Evolutionary conservation across 176 grass and related monocot genomes (phyloP).

Genomic region (Otatea glauca): DNA sequence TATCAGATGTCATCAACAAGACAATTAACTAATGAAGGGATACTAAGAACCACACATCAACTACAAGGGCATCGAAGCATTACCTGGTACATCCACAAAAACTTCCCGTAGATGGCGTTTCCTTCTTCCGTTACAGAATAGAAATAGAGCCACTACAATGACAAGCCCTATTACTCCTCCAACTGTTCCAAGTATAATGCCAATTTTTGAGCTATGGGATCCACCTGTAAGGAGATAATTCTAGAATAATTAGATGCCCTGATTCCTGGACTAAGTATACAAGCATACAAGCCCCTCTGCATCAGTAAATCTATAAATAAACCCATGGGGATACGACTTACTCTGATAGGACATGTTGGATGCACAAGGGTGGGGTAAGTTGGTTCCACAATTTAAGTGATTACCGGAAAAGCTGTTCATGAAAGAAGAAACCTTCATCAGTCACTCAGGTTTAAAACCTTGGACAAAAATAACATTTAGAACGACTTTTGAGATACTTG

Average conservation of each 20-base stretch:
- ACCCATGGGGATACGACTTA: constrained; percentile 39
- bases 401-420: constrained; percentile 77
- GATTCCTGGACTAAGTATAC: too few relatives aligned
- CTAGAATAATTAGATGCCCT: neutral
- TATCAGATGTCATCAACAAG: constrained; percentile 15
- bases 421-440: constrained; percentile 34
- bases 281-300: neutral
- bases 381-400: constrained; percentile 70
- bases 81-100: constrained; percentile 87
- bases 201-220: constrained; percentile 64
- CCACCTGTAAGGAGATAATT: constrained; percentile 56
- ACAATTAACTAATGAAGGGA: neutral
- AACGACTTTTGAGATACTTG: constrained; percentile 57
- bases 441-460: constrained; percentile 12
- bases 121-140: constrained; percentile 62
- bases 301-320: constrained; percentile 7
- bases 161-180: constrained; percentile 68
- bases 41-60: constrained; percentile 2
- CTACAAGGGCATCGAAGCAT: constrained; percentile 21
- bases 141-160: constrained; percentile 59
- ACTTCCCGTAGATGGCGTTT: constrained; percentile 58
- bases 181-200: constrained; percentile 69
- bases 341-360: constrained; percentile 59
- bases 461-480: neutral
- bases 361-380: constrained; percentile 58